Percentiles rank a stretch among this genome's conserved stretches.
Evolutionary conservation across 192 early-diverging fungal species (phyloP).

Genomic region (Linnemannia elongata): DNA sequence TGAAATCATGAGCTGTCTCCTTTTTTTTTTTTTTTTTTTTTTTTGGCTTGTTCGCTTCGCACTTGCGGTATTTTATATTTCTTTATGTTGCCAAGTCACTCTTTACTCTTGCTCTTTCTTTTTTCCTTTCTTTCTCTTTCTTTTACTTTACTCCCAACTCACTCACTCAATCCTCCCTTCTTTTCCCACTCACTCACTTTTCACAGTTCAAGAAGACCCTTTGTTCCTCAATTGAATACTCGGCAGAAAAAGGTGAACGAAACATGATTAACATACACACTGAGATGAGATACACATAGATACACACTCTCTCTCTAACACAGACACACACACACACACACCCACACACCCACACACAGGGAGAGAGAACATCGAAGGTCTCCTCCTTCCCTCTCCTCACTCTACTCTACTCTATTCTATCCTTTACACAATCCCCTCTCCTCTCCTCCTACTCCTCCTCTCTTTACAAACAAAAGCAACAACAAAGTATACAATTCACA

Average conservation of each 20-base stretch:
- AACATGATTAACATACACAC: constrained; percentile 14
- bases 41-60: not conserved
- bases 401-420: not conserved
- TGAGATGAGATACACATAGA: constrained; percentile 1
- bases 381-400: not conserved
- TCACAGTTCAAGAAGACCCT: constrained; percentile 6
- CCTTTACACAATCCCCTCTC: not conserved
- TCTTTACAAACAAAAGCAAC: not conserved
- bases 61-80: not conserved
- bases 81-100: constrained; percentile 15
- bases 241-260: constrained; percentile 11
- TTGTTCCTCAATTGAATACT: constrained; percentile 19
- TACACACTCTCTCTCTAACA: constrained; percentile 15
- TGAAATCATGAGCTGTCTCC: not conserved
- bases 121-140: constrained; percentile 11
- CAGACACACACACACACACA: constrained; percentile 10
- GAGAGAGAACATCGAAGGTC: not conserved
- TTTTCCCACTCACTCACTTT: constrained; percentile 1
- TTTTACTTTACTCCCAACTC: not conserved
- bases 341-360: not conserved
- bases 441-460: not conserved
- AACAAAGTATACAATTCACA: not conserved
- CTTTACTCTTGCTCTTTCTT: not conserved
- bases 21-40: not conserved
- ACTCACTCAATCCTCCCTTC: constrained; percentile 9